phyloP scores from a whole-genome alignment of 495 filamentous ascomycete species.

The Penicillium lagena region DNA sequence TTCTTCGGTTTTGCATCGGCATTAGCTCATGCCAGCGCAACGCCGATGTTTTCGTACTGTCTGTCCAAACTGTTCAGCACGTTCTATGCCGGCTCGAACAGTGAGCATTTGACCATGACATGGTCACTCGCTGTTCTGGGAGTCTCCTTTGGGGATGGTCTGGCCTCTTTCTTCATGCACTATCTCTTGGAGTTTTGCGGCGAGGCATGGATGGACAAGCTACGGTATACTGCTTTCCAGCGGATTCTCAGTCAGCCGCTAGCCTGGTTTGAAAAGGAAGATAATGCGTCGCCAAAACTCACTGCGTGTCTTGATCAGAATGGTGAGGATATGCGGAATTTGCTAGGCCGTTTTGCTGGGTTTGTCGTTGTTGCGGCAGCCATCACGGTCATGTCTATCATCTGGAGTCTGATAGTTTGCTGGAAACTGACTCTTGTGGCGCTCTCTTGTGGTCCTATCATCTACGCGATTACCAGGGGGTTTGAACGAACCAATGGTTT shows the following conservation, averaged over 20 bases:
- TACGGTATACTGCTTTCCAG: slow-evolving; percentile 62
- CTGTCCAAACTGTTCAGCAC: slow-evolving; percentile 68
- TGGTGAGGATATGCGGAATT: slow-evolving; percentile 79
- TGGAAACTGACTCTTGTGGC: slow-evolving; percentile 83
- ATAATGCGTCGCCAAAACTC: slow-evolving; percentile 57
- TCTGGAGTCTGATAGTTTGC: slow-evolving; percentile 67
- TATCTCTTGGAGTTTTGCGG: slow-evolving; percentile 65
- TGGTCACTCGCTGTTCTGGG: slow-evolving; percentile 69
- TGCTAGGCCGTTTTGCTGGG: slow-evolving; percentile 72
- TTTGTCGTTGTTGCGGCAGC: slow-evolving; percentile 55
- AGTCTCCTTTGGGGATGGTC: slow-evolving; percentile 60
- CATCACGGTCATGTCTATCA: slow-evolving; percentile 59
- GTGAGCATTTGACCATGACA: slow-evolving; percentile 40
- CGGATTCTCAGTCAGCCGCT: slow-evolving; percentile 73
- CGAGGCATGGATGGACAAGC: slow-evolving; percentile 71
- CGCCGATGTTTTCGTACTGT: slow-evolving; percentile 71
- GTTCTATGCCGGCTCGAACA: slow-evolving; percentile 49
- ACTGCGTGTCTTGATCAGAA: slow-evolving; percentile 71
- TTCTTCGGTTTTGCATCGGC: slow-evolving; percentile 55
- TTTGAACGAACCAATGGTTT: slow-evolving; percentile 55
- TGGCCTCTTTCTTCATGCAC: slow-evolving; percentile 57
- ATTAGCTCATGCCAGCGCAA: slow-evolving; percentile 58
- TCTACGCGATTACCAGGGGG: slow-evolving; percentile 56
- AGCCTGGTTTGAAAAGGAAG: slow-evolving; percentile 73
- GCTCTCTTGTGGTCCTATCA: slow-evolving; percentile 59